Evolutionary conservation across 495 filamentous ascomycete species (phyloP), one percentile per base, ranked within the genome.

Genomic region (Monascus purpureus): DNA sequence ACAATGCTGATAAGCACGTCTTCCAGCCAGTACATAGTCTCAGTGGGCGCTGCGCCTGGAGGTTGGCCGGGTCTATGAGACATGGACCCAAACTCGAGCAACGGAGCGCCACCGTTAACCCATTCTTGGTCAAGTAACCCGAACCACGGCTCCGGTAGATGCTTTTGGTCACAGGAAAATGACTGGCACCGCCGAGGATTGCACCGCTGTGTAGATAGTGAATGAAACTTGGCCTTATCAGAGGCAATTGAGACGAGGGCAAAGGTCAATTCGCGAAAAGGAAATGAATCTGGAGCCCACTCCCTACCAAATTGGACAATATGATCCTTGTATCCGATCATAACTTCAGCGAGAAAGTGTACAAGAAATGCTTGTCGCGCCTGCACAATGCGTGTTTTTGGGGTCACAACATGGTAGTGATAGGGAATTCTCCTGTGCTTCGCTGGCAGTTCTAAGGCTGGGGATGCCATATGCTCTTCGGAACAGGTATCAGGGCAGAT

Each of bases 201-300:
- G 27, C 35, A 37, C 20, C 1, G 20, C 20, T 13, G 28, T 18
- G 19, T 28, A 13, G 28, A 28, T 31, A 37, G 27, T 17, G 35
- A 37, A 32, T 37, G 20, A 26, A 37, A 37, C 19, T 1, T 37
- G 20, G 35, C 28, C 28, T 37, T 27, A 19, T 28, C 28, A 26
- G 35, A 37, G 6, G 35, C 35, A 27, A 37, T 37, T 32, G 35
- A 37, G 35, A 37, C 28, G 13, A 37, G 35, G 31, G 35, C 35
- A 32, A 37, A 37, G 2, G 20, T 29, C 35, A 37, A 31, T 20
- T 37, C 28, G 13, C 28, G 35, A 31, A 37, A 37, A 20, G 35
- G 35, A 37, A 37, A 27, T 14, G 35, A 37, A 28, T 37, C 35
- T n/a, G 35, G 28, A 22, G 28, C 26, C 35, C 35, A 31, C 35